phyloP scores from a whole-genome alignment of 2,329 filamentous ascomycete genomes.

The Aspergillus caelatus region DNA sequence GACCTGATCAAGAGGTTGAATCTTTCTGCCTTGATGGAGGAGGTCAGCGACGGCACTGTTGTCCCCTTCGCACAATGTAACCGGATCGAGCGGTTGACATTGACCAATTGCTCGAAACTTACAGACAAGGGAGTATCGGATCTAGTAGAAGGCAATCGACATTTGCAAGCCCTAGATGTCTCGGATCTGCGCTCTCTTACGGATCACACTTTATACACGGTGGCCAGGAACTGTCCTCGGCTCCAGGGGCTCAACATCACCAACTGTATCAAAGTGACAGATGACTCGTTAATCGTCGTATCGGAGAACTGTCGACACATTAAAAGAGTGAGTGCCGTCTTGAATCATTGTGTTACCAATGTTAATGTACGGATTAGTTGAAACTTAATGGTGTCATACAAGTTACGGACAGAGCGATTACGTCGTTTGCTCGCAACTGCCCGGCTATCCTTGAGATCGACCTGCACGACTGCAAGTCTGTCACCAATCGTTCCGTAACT shows the following conservation, averaged over 20 bases:
- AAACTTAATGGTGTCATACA: conserved; percentile 94
- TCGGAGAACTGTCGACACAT: conserved; percentile 82
- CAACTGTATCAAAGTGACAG: conserved; percentile 79
- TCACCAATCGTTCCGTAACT: conserved; percentile 83
- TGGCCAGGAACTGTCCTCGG: conserved; percentile 79
- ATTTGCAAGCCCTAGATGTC: conserved; percentile 86
- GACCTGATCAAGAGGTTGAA: conserved; percentile 92
- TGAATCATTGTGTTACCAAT: not conserved
- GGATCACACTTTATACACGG: conserved; percentile 73
- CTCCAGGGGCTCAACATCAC: conserved; percentile 94
- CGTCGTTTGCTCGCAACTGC: conserved; percentile 85
- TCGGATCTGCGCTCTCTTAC: conserved; percentile 80
- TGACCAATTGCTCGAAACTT: conserved; percentile 84
- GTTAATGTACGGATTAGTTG: conserved; percentile 56
- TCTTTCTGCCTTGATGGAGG: conserved; percentile 73
- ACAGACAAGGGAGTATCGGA: conserved; percentile 82
- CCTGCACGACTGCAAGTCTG: conserved; percentile 77
- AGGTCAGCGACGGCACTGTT: conserved; percentile 88
- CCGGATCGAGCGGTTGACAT: conserved; percentile 85
- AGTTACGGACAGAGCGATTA: conserved; percentile 77
- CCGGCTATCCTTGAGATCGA: conserved; percentile 96
- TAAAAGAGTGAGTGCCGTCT: conserved; percentile 68
- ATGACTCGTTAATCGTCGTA: conserved; percentile 79
- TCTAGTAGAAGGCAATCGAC: conserved; percentile 76
- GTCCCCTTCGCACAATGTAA: conserved; percentile 81